phyloP scores from a whole-genome alignment of 2,329 filamentous ascomycete species.

The Arthroderma sp. region DNA sequence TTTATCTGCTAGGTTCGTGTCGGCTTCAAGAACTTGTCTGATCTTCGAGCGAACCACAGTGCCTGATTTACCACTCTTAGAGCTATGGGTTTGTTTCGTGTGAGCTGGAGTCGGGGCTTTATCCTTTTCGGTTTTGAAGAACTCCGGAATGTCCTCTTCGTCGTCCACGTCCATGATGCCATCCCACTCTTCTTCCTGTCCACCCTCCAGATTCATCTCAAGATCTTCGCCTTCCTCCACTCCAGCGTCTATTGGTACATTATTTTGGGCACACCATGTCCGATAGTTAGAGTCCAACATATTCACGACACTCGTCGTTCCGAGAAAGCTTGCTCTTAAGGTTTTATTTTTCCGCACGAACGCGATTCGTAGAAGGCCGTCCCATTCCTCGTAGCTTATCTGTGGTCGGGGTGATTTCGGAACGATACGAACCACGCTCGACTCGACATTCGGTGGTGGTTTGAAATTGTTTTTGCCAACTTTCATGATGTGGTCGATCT shows the following conservation, averaged over 20 bases:
- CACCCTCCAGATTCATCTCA: conserved; percentile 19
- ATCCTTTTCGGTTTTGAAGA: conserved; percentile 56
- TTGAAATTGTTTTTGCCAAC: conserved; percentile 95
- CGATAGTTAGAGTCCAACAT: conserved; percentile 82
- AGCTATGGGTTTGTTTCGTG: conserved; percentile 47
- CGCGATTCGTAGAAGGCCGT: conserved; percentile 69
- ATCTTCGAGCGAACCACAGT: conserved; percentile 81
- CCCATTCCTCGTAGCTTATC: conserved; percentile 90
- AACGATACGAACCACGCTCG: conserved; percentile 76
- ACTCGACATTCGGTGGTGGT: conserved; percentile 85
- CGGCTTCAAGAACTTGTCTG: conserved; percentile 65
- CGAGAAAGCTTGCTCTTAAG: conserved; percentile 65
- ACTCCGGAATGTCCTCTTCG: conserved; percentile 61
- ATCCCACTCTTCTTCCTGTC: conserved; percentile 34
- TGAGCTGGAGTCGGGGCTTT: conserved; percentile 28
- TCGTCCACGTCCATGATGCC: conserved; percentile 40
- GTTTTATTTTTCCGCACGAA: conserved; percentile 90
- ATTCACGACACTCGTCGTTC: conserved; percentile 64
- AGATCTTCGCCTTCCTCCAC: conserved; percentile 23
- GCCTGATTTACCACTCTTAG: conserved; percentile 66
- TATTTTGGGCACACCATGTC: conserved; percentile 78
- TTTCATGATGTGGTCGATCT: conserved; percentile 65
- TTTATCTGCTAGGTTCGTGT: conserved; percentile 68
- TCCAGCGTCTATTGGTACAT: conserved; percentile 62
- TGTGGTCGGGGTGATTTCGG: conserved; percentile 75